Base-by-base conservation (phyloP, 495 filamentous ascomycete genomes). In the Tuber indicum region DNA sequence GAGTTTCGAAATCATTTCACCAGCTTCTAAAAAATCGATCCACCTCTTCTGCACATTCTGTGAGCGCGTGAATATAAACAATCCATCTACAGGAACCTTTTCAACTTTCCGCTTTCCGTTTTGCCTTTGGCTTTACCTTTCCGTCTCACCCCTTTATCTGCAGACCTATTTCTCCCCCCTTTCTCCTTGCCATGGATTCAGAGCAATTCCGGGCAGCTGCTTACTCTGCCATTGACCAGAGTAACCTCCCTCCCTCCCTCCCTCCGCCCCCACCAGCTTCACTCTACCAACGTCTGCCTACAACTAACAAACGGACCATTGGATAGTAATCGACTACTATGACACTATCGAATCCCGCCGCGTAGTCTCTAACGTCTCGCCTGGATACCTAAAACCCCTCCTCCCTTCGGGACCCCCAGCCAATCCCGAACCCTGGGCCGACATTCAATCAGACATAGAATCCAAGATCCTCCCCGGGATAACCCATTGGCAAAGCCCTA, bases 401-500 rank as follows among this genome's bases (percentile, higher is more conserved):
- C 89, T 99, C 5, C 95, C 96, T 16, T 83, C 86, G n/a, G 85
- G 86, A 52, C 90, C 93, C 0, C 96, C 96, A 9, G 81, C 89
- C 39, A 87, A 92, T 36, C 90, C 91, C 52, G 94, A 98, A 84
- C 76, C 86, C 80, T 98, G 94, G 94, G 83, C 85, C 62, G 86
- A 89, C 72, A 98, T 98, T 81, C 93, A 97, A 81, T 86, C 88
- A 43, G 95, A 98, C 84, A 90, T 98, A 71, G 92, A 94, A 80
- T 84, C 88, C 21, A 93, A 96, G 82, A 97, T 98, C 84, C 90
- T 97, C 84, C 96, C 96, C 0, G 96, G 96, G 5, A 86, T 99
- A 74, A 99, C 96, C 0, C 96, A 98, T 85, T 99, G 96, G 92
- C 93, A 97, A 84, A 92, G 91, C 4, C 96, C 96, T 2, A 95